Conservation (phyloP, 176 grass and related monocot species). For the Neostapfia colusana region DNA sequence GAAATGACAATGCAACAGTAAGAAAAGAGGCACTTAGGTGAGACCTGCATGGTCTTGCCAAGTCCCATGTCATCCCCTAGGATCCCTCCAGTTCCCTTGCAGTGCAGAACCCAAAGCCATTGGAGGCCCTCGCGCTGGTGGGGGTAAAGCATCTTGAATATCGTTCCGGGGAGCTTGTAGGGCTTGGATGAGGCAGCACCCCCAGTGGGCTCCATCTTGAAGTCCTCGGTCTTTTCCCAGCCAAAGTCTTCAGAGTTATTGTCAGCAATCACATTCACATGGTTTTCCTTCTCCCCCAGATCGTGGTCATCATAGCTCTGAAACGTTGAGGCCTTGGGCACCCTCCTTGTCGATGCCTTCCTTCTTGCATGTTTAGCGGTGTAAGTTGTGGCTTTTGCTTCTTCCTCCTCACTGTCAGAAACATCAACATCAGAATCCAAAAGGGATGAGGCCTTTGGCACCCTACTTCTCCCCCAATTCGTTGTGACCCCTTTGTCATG, state of each 20-base stretch:
- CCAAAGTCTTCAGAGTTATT: slow-evolving; percentile 39
- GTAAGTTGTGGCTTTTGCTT: background rate
- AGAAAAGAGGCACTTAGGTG: background rate
- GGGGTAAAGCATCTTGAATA: slow-evolving; percentile 65
- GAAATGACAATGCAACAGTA: background rate
- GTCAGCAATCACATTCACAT: background rate
- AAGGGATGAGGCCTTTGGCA: slow-evolving; percentile 20
- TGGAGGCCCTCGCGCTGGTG: slow-evolving; percentile 75
- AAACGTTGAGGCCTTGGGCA: slow-evolving; percentile 17
- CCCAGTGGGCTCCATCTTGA: slow-evolving; percentile 55
- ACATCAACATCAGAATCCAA: slow-evolving; percentile 28
- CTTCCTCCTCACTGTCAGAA: background rate
- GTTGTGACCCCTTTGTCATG: slow-evolving; percentile 14
- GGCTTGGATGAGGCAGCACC: slow-evolving; percentile 33
- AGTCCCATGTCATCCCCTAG: slow-evolving; percentile 97
- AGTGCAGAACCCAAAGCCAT: slow-evolving; percentile 83
- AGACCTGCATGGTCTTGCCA: slow-evolving; percentile 95
- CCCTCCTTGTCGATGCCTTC: slow-evolving; percentile 12
- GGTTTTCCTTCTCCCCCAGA: slow-evolving; percentile 35
- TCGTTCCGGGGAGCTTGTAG: slow-evolving; percentile 49
- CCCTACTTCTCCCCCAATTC: background rate
- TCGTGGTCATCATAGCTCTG: slow-evolving; percentile 19
- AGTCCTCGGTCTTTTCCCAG: slow-evolving; percentile 43
- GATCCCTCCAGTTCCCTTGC: slow-evolving; percentile 68
- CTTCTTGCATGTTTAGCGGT: slow-evolving; percentile 8